Conservation (phyloP, 1,139 yeast species). For the Pichia sp. region DNA sequence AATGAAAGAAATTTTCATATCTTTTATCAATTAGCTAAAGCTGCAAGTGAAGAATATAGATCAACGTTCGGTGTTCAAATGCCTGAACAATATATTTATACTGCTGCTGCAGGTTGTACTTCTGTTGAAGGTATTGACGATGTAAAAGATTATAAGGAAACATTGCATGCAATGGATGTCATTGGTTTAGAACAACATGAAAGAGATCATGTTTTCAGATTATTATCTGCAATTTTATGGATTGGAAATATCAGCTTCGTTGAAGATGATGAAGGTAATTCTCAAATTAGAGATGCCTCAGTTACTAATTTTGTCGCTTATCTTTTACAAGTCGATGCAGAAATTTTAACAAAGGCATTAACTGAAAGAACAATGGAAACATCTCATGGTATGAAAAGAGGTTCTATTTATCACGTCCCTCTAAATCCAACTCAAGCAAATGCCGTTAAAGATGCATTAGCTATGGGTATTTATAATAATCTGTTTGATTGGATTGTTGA, state of each 20-base stretch:
- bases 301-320: slow-evolving; percentile 95
- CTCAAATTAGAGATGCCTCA: slow-evolving; percentile 71
- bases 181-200: slow-evolving; percentile 79
- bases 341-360: slow-evolving; percentile 58
- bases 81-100: slow-evolving; percentile 88
- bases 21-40: slow-evolving; percentile 91
- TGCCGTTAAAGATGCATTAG: slow-evolving; percentile 91
- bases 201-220: slow-evolving; percentile 83
- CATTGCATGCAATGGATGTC: slow-evolving; percentile 76
- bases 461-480: slow-evolving; percentile 89
- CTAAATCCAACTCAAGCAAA: slow-evolving; percentile 86
- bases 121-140: slow-evolving; percentile 86
- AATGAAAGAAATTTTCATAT: slow-evolving; percentile 96
- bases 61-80: slow-evolving; percentile 82
- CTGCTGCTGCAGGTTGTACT: slow-evolving; percentile 81
- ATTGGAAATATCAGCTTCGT: slow-evolving; percentile 83
- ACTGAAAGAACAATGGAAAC: slow-evolving; percentile 86
- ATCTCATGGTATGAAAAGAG: slow-evolving; percentile 79
- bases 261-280: slow-evolving; percentile 84
- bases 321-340: slow-evolving; percentile 72
- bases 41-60: slow-evolving; percentile 79
- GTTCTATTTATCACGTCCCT: slow-evolving; percentile 92
- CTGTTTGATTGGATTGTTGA: slow-evolving; percentile 97
- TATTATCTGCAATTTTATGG: slow-evolving; percentile 86
- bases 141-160: slow-evolving; percentile 66